phyloP scores from a whole-genome alignment of 1,139 yeast genomes.

The Nakaseomyces sp. region DNA sequence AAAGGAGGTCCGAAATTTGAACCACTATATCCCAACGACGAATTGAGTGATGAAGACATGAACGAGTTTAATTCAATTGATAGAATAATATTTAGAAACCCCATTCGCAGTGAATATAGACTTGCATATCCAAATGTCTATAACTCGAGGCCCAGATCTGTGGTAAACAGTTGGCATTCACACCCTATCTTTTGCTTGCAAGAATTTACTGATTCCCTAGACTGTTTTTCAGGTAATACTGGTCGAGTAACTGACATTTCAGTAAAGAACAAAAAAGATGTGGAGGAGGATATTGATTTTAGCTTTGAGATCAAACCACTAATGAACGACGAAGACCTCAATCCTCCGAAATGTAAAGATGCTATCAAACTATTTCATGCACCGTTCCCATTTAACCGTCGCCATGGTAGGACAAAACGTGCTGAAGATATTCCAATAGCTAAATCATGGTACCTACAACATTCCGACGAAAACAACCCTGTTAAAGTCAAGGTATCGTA shows the following conservation, averaged over 20 bases:
- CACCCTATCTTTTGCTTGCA: constrained; percentile 45
- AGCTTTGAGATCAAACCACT: constrained; percentile 41
- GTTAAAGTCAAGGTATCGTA: constrained; percentile 77
- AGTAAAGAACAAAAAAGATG: not conserved
- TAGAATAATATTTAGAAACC: constrained; percentile 69
- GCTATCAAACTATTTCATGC: constrained; percentile 70
- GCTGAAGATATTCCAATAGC: constrained; percentile 86
- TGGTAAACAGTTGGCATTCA: constrained; percentile 52
- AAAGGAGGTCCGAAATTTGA: constrained; percentile 98
- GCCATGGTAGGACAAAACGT: constrained; percentile 62
- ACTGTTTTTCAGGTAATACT: not conserved
- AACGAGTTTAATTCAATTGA: constrained; percentile 88
- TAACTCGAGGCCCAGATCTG: constrained; percentile 67
- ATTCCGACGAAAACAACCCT: constrained; percentile 51
- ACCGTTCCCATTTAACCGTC: constrained; percentile 73
- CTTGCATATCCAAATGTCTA: constrained; percentile 82
- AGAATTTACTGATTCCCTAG: not conserved
- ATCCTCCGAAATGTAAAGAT: constrained; percentile 42
- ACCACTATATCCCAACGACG: constrained; percentile 64
- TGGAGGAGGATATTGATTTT: not conserved
- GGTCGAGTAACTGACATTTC: not conserved
- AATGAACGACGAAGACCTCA: constrained; percentile 36
- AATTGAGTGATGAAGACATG: constrained; percentile 55
- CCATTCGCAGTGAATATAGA: constrained; percentile 70
- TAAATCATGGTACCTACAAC: constrained; percentile 74